Base-by-base conservation (phyloP, 108 stramenopile species). In the Chaetoceros muelleri region DNA sequence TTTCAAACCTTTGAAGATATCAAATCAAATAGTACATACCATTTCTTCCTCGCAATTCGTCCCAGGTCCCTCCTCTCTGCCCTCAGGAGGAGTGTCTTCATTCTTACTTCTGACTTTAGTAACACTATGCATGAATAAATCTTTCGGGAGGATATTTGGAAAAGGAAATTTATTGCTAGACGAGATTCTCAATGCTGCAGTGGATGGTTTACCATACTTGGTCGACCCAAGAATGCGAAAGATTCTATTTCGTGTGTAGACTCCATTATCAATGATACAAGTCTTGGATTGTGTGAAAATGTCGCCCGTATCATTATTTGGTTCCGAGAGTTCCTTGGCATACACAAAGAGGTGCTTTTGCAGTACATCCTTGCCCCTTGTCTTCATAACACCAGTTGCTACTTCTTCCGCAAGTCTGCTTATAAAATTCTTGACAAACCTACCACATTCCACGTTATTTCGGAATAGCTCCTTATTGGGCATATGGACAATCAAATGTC, bases 401-500 rank as follows among this genome's bases (percentile, higher is more conserved):
- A 60, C 30, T 44, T 83, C 83, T 22, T 82, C 72, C 26, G 79
- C 71, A 28, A 89, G 60, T 30, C 80, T 49, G 2, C 70, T 58
- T 3, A 90, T 65, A 34, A 90, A 61, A 46, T 49, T 61, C 57
- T 80, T 79, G 7, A 90, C 79, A 67, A 94, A 90, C 19, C 65
- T 27, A 7, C 93, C 87, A 26, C 67, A 79, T 10, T 80, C 85
- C 2, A 58, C 58, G 13, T 76, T 82, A 70, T 90, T 79, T 19
- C 46, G 46, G 58, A 92, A 92, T 18, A 90, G 62, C 25, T 57
- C 44, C 27, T 67, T 27, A 25, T 67, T 58, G 19, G 85, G 84
- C 44, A 98, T 53, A 58, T 93, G 86, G 10, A 95, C 57, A 34
- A 95, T 86, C 83, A 87, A 78, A 62, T 98, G 97, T 17, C 93